These are phyloP conservation scores for Antitrichia curtipendula DNA, from an alignment of 225 moss, liverwort and hornwort species.

Conservation along the genomic window DNA sequence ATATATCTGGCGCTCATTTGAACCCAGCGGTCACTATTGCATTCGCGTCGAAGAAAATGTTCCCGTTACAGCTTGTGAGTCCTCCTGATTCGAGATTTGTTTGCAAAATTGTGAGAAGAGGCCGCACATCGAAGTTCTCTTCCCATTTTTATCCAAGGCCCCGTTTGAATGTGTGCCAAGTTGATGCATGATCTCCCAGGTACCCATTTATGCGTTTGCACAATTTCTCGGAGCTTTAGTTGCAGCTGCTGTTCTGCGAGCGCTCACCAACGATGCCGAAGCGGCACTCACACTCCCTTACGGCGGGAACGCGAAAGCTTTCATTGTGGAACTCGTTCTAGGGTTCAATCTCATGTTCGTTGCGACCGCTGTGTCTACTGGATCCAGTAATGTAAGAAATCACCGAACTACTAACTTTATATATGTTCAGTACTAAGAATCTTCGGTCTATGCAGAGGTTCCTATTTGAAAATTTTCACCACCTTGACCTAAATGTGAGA, in stretches of 20 bases:
- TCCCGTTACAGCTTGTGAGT: conserved; percentile 27
- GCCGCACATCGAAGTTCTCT: background rate
- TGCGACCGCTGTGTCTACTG: conserved; percentile 23
- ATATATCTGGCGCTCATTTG: conserved; percentile 46
- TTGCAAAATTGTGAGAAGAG: background rate
- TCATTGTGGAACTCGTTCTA: conserved; percentile 24
- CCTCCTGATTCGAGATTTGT: background rate
- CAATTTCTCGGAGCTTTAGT: conserved; percentile 29
- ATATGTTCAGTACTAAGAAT: background rate
- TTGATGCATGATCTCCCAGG: background rate
- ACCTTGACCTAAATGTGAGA: background rate
- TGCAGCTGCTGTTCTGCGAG: conserved; percentile 24
- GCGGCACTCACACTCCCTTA: conserved; percentile 21
- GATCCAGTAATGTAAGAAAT: conserved; percentile 19
- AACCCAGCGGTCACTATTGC: conserved; percentile 40
- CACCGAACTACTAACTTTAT: background rate
- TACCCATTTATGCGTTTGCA: conserved; percentile 24
- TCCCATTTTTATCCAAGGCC: background rate
- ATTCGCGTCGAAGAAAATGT: conserved; percentile 29
- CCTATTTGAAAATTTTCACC: background rate
- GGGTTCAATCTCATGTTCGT: conserved; percentile 48
- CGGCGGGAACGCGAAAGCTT: conserved; percentile 1
- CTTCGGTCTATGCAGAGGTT: background rate
- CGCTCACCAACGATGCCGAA: conserved; percentile 9
- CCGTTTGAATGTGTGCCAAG: background rate